Base-by-base conservation (phyloP, 371 early-diverging fungal genomes). In the Zopfochytrium polystomum region DNA sequence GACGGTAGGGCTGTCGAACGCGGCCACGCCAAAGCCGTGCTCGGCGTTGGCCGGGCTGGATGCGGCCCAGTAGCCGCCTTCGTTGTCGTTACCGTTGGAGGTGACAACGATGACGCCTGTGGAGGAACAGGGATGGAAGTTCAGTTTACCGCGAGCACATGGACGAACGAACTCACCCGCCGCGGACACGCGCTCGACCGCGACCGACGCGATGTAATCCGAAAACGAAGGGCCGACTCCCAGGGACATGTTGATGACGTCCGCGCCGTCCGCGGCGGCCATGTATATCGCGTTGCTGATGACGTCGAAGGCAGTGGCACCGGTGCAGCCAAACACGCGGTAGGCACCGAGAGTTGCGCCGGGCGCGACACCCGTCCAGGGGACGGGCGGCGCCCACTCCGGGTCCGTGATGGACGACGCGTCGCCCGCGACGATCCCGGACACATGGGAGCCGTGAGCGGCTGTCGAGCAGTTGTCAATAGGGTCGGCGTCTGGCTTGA, bases 1-100 rank as follows among this genome's bases (percentile, higher is more conserved):
- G n/a, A n/a, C n/a, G n/a, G n/a, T n/a, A 38, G 4, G 33, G 20
- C 35, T 54, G 11, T 35, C 38, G 13, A 54, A 47, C 9, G 47
- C 7, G 6, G n/a, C 47, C n/a, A 47, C 47, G 23, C n/a, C 47
- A 22, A 47, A n/a, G 9, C n/a, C 47, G 47, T 7, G n/a, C 25
- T 47, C 47, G 23, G 11, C 25, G 47, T 7, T 22, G 22, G 13
- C 47, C 13, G 25, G 13, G 7, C 23, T 23, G 25, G 7, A 7
- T 47, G 25, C 76, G 58, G 80, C 74, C 63, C 75, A 86, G 2
- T 87, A 65, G 1, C 92, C 92, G 15, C 77, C 67, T 4, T 63
- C 53, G 18, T 90, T 90, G 46, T 82, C 80, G 73, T 92, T 92
- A 5, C 91, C 91, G 23, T 78, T 80, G 2, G 91, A 61, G 20